Evolutionary conservation across 2,329 filamentous ascomycete species (phyloP), one percentile per base, ranked within the genome.

Genomic region (Curvularia sp.): DNA sequence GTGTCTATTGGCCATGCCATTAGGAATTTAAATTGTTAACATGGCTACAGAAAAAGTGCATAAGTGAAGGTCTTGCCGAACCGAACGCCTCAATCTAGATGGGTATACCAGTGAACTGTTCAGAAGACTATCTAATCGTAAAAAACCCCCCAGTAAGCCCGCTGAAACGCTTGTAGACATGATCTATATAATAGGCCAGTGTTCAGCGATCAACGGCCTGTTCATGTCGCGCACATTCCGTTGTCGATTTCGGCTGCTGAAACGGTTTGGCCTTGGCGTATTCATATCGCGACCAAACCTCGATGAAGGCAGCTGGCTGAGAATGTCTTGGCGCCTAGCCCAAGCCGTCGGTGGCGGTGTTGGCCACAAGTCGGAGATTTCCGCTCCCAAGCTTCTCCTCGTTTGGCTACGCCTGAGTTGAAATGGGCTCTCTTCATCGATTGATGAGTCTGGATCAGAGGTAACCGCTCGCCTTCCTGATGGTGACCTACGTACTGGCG

Each of bases 341-440:
- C 62, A 59, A 10, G 51, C 59, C 23, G 53, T 55, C 12, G 65
- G 55, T 5, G 66, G 66, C 34, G 67, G 63, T 19, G 59, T 54
- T 23, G 65, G 66, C 66, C 66, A 70, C 3, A 64, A 47, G 25
- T 60, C 56, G 28, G 60, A 61, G 9, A 68, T 47, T 2, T 64
- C 65, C 12, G 61, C 39, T 21, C 62, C 67, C 21, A 66, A n/a
- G 36, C 63, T 67, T 43, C 61, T 68, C 38, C 63, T 45, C 8
- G 71, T 71, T 34, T 70, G 64, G 12, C 67, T 69, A n/a, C 65
- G 66, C 53, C 70, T 74, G 18, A 73, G 51, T 8, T 66, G 66
- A 41, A 74, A 74, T 10, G 73, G 71, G 41, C 65, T 72, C 2
- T 60, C 60, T 15, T 63, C 60, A 49, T 74, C 72, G 28, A 75